These are phyloP conservation scores for Scedosporium aurantiacum DNA, from an alignment of 2,329 filamentous ascomycete species.

Conservation along the genomic window DNA sequence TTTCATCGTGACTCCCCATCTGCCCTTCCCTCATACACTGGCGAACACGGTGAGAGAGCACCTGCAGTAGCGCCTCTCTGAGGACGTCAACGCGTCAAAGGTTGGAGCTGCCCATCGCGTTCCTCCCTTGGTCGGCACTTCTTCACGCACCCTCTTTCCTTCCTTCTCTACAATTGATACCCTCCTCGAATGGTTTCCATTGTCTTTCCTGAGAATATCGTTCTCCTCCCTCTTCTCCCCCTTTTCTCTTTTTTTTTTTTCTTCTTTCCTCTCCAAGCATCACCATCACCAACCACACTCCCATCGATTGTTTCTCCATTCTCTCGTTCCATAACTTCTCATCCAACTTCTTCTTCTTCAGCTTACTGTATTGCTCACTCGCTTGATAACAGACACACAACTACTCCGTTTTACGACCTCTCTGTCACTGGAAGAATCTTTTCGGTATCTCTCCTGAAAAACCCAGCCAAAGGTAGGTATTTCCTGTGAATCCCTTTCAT, in stretches of 20 bases:
- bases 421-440: neutral
- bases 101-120: neutral
- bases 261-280: conserved; percentile 32
- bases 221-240: conserved; percentile 1
- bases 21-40: neutral
- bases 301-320: conserved; percentile 23
- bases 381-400: conserved; percentile 34
- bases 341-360: conserved; percentile 49
- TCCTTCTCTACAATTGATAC: neutral
- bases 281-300: conserved; percentile 23
- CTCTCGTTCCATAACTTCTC: conserved; percentile 35
- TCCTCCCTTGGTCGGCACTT: conserved; percentile 1
- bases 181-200: no score
- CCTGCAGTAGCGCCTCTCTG: no score
- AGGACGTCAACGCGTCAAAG: neutral
- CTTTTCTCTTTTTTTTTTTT: conserved; percentile 17
- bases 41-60: no score
- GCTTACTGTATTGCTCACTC: conserved; percentile 45
- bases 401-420: neutral
- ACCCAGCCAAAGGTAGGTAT: neutral
- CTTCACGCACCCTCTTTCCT: conserved; percentile 5
- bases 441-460: neutral
- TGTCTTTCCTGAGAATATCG: neutral
- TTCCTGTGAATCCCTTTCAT: neutral
- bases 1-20: no score